A percentile compares a stretch with the other conserved stretches of the same genome.
phyloP scores from a whole-genome alignment of 768 basidiomycete genomes.

The Austroboletus festivus region DNA sequence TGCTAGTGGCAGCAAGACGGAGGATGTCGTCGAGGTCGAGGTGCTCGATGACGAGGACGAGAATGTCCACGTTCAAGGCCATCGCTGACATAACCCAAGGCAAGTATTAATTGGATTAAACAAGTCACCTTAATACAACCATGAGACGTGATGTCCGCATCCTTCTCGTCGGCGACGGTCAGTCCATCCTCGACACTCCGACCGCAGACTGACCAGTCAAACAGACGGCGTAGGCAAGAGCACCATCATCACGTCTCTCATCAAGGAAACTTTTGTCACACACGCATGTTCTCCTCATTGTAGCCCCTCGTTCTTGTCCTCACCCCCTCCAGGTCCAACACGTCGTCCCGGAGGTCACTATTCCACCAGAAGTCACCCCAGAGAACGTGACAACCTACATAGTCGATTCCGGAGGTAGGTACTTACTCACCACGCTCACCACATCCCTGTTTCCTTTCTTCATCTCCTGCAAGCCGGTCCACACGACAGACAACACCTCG shows the following conservation, averaged over 20 bases:
- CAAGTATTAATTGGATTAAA: too few relatives aligned
- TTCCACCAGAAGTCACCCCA: slow-evolving; percentile 95
- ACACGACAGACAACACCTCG: slow-evolving; percentile 83
- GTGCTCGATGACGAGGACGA: slow-evolving; percentile 49
- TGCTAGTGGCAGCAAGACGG: slow-evolving; percentile 30
- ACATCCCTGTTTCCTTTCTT: slow-evolving; percentile 3
- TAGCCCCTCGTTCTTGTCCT: slow-evolving; percentile 1
- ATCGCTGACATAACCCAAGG: background rate
- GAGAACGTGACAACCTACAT: slow-evolving; percentile 98
- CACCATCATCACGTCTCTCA: slow-evolving; percentile 93
- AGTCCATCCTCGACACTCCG: slow-evolving; percentile 25
- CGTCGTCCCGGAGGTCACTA: slow-evolving; percentile 94
- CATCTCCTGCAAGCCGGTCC: slow-evolving; percentile 59
- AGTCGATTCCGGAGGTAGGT: slow-evolving; percentile 91
- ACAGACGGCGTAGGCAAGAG: slow-evolving; percentile 97
- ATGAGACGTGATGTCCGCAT: slow-evolving; percentile 95
- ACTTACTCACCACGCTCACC: background rate
- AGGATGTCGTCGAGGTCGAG: slow-evolving; percentile 44
- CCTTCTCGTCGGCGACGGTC: slow-evolving; percentile 91
- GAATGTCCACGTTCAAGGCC: slow-evolving; percentile 51
- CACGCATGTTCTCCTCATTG: slow-evolving; percentile 53
- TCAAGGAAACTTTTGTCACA: slow-evolving; percentile 91
- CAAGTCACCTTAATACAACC: slow-evolving; percentile 13
- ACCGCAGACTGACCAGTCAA: slow-evolving; percentile 1
- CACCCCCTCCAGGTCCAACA: slow-evolving; percentile 72